Evolutionary conservation across 2,329 filamentous ascomycete genomes (phyloP), one percentile per base, ranked within the genome.

Genomic region (Sarocladiaceae sp.): DNA sequence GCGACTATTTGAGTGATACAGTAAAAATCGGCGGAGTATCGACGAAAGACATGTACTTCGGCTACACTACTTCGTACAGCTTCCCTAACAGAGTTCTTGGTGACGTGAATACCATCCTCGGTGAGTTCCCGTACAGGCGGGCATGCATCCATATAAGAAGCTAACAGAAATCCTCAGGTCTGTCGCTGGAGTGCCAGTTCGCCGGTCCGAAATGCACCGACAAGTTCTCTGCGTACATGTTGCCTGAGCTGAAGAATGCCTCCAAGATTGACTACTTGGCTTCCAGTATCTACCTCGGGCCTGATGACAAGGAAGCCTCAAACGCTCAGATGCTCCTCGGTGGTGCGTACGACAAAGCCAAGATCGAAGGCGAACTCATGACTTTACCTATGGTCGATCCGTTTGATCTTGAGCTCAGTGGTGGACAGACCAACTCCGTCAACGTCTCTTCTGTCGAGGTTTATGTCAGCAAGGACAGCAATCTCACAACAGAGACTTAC

Each of bases 121-220:
- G 37, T 41, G 21, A 41, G 37, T 9, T 18, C 16, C 7, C 32
- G 16, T 9, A 9, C 9, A 29, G 26, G 9, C 26, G 26, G 9
- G 26, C 9, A 9, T n/a, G 26, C 26, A 9, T 29, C 9, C n/a
- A n/a, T 9, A 29, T 9, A 29, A 9, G 26, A 9, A 29, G n/a
- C 26, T 29, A 9, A 29, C 26, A 29, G 9, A 29, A 9, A 29
- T 18, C 16, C 16, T 6, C 20, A 41, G 37, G 37, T 16, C 21
- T 41, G 21, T 41, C 37, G 21, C 21, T 41, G 16, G 37, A 41
- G 37, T 41, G 37, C 37, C n/a, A 21, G 20, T 26, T 41, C 20
- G 11, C 37, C 9, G 37, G 37, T 16, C 21, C 37, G 24, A 27
- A 24, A 29, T 41, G 37, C 60, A 43, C 58, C 55, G 43, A 56